These are phyloP conservation scores for Eutrema yunnanense DNA, from an alignment of 345 rosid genomes.

Conservation along the genomic window DNA sequence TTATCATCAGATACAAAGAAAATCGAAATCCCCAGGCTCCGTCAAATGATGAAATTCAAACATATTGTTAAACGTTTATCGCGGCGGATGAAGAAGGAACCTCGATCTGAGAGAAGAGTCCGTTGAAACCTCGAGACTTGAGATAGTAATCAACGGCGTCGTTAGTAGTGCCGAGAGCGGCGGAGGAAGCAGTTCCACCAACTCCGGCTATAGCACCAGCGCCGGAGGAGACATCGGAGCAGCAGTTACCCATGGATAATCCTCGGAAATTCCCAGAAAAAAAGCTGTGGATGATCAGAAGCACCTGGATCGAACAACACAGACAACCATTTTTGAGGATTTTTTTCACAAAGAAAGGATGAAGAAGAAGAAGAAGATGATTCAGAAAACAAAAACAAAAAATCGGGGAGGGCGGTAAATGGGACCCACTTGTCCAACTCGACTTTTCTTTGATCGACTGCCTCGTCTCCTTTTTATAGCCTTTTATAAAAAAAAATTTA, in stretches of 20 bases:
- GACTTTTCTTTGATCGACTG: not conserved
- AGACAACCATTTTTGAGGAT: not conserved
- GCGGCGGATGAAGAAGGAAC: slow-evolving; percentile 22
- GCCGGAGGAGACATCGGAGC: slow-evolving; percentile 49
- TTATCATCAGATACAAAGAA: not conserved
- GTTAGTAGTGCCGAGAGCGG: slow-evolving; percentile 9
- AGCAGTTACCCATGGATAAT: slow-evolving; percentile 54
- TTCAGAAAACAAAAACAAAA: not conserved
- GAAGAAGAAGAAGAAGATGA: not conserved
- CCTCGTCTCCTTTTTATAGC: not conserved
- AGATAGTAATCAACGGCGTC: slow-evolving; percentile 70
- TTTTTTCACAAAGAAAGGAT: not conserved
- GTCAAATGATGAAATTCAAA: not conserved
- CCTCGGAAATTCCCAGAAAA: not conserved
- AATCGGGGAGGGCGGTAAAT: not conserved
- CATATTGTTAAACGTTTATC: not conserved
- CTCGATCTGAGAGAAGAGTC: slow-evolving; percentile 68
- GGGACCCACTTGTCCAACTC: slow-evolving; percentile 13
- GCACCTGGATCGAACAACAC: not conserved
- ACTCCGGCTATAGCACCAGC: slow-evolving; percentile 57
- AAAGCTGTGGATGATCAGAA: not conserved
- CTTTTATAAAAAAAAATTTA: no score
- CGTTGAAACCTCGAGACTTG: slow-evolving; percentile 40
- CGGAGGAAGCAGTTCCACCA: slow-evolving; percentile 25
- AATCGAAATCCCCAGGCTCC: not conserved